Conservation (phyloP, 768 basidiomycete genomes). For the Fistulinella prunicolor region DNA sequence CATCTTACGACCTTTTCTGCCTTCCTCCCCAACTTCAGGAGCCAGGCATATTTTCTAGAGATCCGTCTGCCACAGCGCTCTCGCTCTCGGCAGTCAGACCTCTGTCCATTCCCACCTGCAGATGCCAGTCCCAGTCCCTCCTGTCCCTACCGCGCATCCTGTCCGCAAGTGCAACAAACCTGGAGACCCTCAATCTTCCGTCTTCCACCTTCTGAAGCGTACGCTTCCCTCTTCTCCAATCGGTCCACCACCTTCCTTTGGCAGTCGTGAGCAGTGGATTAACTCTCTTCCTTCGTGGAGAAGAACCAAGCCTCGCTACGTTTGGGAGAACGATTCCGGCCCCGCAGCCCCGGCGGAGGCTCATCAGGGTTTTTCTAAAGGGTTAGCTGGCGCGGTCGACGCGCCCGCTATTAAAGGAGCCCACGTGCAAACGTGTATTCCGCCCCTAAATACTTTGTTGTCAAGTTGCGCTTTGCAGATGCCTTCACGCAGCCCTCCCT, state of each 20-base stretch:
- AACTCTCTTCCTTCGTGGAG: slow-evolving; percentile 69
- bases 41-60: slow-evolving; percentile 40
- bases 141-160: slow-evolving; percentile 56
- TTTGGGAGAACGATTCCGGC: slow-evolving; percentile 56
- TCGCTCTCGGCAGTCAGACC: slow-evolving; percentile 44
- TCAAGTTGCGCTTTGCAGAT: slow-evolving; percentile 13
- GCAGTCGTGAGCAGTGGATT: slow-evolving; percentile 71
- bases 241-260: slow-evolving; percentile 62
- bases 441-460: slow-evolving; percentile 52
- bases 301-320: slow-evolving; percentile 61
- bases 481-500: slow-evolving; percentile 24
- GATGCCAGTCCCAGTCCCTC: slow-evolving; percentile 88
- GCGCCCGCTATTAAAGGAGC: slow-evolving; percentile 82
- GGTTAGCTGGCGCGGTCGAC: slow-evolving; percentile 78
- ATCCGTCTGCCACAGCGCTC: slow-evolving; percentile 39
- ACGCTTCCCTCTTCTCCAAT: slow-evolving; percentile 58
- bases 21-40: slow-evolving; percentile 41
- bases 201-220: slow-evolving; percentile 52
- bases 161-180: slow-evolving; percentile 58
- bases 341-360: slow-evolving; percentile 10
- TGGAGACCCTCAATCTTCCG: slow-evolving; percentile 42
- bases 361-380: slow-evolving; percentile 62
- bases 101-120: slow-evolving; percentile 47
- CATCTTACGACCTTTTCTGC: slow-evolving; percentile 56
- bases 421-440: slow-evolving; percentile 81